Evolutionary conservation across 2,329 filamentous ascomycete genomes (phyloP).

Genomic region (Septoria linicola): DNA sequence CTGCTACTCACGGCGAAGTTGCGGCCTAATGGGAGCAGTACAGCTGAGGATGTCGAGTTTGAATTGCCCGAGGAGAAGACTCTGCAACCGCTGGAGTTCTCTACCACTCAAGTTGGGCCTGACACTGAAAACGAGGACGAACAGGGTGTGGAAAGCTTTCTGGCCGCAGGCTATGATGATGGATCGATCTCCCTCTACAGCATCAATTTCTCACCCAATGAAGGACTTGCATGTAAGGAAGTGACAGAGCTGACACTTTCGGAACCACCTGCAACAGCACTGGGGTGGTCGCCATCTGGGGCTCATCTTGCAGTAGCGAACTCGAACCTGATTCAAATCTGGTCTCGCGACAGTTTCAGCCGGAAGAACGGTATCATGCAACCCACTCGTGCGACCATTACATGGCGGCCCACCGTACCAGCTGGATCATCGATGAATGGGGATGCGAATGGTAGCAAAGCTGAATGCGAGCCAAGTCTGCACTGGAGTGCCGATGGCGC

Average conservation of each 20-base stretch:
- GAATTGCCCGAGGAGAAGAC: constrained; percentile 26
- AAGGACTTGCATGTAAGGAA: constrained; percentile 14
- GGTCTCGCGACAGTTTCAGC: constrained; percentile 35
- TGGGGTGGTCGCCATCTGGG: constrained; percentile 48
- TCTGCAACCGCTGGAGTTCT: constrained; percentile 44
- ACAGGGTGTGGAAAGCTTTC: constrained; percentile 17
- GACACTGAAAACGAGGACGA: constrained; percentile 8
- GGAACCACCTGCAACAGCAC: constrained; percentile 39
- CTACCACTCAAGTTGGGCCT: constrained; percentile 28
- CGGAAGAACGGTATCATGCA: constrained; percentile 21
- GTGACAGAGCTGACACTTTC: constrained; percentile 28
- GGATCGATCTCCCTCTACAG: constrained; percentile 46
- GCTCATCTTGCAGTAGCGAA: constrained; percentile 46
- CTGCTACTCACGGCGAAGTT: constrained; percentile 37
- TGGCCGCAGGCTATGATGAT: constrained; percentile 45
- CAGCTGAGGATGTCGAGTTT: constrained; percentile 13
- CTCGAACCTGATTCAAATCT: constrained; percentile 47
- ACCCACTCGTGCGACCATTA: constrained; percentile 26
- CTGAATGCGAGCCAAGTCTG: constrained; percentile 39
- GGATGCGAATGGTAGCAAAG: not conserved
- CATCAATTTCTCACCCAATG: constrained; percentile 22
- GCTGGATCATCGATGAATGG: not conserved
- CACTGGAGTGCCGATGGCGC: constrained; percentile 57
- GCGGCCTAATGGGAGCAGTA: not conserved
- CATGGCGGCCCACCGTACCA: constrained; percentile 29